Conservation (phyloP, 768 basidiomycete species). For the Rubroboletus pulcherrimus region DNA sequence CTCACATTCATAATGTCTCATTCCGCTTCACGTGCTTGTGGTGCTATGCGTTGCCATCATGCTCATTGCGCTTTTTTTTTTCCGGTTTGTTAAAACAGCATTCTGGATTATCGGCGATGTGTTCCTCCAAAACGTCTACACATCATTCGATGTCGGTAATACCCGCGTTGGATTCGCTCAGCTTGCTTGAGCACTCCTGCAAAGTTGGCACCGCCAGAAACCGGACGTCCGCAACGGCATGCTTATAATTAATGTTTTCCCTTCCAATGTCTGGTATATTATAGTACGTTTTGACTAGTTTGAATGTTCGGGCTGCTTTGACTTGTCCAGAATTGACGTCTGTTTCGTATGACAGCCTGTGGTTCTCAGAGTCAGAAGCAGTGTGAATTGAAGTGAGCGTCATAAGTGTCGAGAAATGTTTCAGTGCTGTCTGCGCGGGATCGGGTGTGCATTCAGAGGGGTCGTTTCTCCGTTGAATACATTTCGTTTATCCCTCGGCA, state of each 20-base stretch:
- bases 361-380: no score
- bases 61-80: background rate
- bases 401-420: no score
- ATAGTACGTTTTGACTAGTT: background rate
- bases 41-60: background rate
- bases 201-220: background rate
- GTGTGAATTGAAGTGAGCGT: no score
- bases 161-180: conserved; percentile 36
- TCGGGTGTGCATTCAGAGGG: no score
- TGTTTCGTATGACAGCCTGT: no score
- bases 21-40: background rate
- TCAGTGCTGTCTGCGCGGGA: no score
- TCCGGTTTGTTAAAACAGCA: background rate
- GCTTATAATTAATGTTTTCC: background rate
- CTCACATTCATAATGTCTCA: background rate
- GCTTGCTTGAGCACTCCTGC: background rate
- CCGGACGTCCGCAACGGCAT: background rate
- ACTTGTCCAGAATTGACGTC: background rate
- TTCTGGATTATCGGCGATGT: conserved; percentile 21
- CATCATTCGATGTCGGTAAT: conserved; percentile 36
- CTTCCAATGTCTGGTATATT: background rate
- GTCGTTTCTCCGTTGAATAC: no score
- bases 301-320: background rate
- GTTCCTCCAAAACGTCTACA: conserved; percentile 43
- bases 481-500: no score